Evolutionary conservation across 208 protist genomes (phyloP).

Genomic region (Wallacemonas sp.): DNA sequence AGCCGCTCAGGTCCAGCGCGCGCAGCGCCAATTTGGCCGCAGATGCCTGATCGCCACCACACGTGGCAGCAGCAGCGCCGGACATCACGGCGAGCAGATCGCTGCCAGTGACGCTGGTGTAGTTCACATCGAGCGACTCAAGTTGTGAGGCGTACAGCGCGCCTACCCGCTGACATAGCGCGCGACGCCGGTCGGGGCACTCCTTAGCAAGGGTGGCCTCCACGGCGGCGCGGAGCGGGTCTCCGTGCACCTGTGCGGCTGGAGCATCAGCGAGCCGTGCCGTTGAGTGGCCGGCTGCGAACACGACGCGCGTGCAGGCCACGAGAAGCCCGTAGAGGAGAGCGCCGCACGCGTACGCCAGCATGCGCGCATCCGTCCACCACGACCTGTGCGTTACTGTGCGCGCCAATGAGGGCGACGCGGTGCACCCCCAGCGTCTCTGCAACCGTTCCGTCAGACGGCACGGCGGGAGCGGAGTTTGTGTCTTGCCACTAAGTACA

Average conservation of each 20-base stretch:
- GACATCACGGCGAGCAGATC: slow-evolving; percentile 41
- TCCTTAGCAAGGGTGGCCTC: background rate
- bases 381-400: background rate
- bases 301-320: no score
- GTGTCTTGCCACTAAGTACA: background rate
- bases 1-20: slow-evolving; percentile 48
- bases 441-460: background rate
- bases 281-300: no score
- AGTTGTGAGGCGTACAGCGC: slow-evolving; percentile 11
- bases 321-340: background rate
- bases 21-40: background rate
- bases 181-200: background rate
- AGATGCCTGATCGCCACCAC: background rate
- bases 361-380: background rate
- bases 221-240: background rate
- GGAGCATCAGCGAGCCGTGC: no score
- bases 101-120: slow-evolving; percentile 36
- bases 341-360: background rate
- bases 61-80: background rate
- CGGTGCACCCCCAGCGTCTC: background rate
- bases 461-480: background rate
- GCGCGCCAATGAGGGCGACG: background rate
- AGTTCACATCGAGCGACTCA: slow-evolving; percentile 38
- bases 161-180: background rate
- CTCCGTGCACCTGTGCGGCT: no score